Conservation (phyloP, 371 early-diverging fungal species). For the Mortierella sp. region DNA sequence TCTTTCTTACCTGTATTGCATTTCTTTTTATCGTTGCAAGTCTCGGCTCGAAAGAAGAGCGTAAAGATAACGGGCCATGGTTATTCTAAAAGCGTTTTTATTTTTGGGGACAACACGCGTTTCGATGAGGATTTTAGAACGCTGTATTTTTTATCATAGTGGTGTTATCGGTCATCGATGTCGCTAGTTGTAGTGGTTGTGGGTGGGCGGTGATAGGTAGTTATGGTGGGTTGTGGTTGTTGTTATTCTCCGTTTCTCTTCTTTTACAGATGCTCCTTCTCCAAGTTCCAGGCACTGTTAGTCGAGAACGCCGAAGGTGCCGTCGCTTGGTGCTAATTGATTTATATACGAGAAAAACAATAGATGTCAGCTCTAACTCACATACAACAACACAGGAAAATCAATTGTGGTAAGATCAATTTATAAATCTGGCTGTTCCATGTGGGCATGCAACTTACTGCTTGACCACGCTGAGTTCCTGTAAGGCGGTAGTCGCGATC, state of each 20-base stretch:
- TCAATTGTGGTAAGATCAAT: neutral
- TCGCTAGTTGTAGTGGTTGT: neutral
- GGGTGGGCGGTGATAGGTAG: neutral
- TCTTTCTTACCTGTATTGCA: neutral
- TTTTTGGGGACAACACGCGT: conserved; percentile 6
- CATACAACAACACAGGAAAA: neutral
- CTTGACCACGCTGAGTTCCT: conserved; percentile 60
- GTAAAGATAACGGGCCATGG: too few relatives aligned
- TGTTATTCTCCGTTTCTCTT: neutral
- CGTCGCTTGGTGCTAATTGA: conserved; percentile 37
- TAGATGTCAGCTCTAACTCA: neutral
- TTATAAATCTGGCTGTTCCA: neutral
- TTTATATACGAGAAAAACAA: neutral
- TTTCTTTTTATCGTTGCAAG: too few relatives aligned
- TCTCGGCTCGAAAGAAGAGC: too few relatives aligned
- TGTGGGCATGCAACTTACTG: conserved; percentile 31
- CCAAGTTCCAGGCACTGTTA: conserved; percentile 52
- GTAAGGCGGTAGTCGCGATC: conserved; percentile 61
- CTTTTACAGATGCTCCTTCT: conserved; percentile 43
- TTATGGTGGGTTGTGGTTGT: neutral
- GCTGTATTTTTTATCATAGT: neutral
- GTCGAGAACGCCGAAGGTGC: conserved; percentile 51
- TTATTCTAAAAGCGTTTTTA: neutral
- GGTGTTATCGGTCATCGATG: neutral
- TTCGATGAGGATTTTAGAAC: neutral